Percentiles rank a stretch among this genome's conserved stretches.
phyloP scores from a whole-genome alignment of 2,329 filamentous ascomycete species.

The Didymella lethalis region DNA sequence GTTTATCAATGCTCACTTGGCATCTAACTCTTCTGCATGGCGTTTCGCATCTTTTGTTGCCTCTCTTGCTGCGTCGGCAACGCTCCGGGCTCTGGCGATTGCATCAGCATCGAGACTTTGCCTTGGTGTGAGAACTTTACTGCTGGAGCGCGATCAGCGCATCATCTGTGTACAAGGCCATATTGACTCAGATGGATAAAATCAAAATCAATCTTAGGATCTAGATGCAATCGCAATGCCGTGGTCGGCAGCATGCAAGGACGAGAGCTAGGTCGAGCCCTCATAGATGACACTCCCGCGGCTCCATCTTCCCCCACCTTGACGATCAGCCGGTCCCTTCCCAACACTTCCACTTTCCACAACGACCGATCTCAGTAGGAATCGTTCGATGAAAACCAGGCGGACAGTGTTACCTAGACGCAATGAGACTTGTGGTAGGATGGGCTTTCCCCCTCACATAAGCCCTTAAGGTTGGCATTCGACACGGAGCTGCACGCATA shows the following conservation, averaged over 20 bases:
- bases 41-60: neutral
- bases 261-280: neutral
- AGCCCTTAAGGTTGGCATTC: neutral
- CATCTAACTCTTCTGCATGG: neutral
- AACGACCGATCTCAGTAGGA: neutral
- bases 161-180: conserved; percentile 1
- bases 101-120: neutral
- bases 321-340: neutral
- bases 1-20: neutral
- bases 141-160: conserved; percentile 1
- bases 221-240: neutral
- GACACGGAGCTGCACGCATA: neutral
- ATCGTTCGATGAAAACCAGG: neutral
- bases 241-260: neutral
- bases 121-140: neutral
- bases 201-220: neutral
- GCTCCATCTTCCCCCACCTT: conserved; percentile 1
- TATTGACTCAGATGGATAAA: neutral
- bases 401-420: neutral
- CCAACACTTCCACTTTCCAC: neutral
- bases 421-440: neutral
- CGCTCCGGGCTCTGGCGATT: conserved; percentile 8
- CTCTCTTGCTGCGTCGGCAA: conserved; percentile 1
- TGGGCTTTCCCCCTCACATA: conserved; percentile 2
- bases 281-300: neutral